These are phyloP conservation scores for Sarocladium kiliense DNA, from an alignment of 2,329 filamentous ascomycete species.

Conservation along the genomic window DNA sequence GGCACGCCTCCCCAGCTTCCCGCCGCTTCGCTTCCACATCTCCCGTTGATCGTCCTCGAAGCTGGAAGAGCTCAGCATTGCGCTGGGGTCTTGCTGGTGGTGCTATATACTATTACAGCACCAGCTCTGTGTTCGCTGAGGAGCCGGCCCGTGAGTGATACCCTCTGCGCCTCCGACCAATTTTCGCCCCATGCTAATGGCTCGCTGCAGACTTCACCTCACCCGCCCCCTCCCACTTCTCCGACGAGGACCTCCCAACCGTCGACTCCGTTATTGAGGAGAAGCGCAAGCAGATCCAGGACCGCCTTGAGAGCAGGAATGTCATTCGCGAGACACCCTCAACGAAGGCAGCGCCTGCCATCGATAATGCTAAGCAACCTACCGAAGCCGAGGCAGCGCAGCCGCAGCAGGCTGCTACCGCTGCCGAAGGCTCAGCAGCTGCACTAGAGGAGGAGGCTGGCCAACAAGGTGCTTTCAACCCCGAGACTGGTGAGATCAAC, in stretches of 20 bases:
- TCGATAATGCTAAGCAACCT: conserved; percentile 10
- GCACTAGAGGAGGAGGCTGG: conserved; percentile 73
- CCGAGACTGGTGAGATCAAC: conserved; percentile 98
- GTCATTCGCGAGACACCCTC: conserved; percentile 15
- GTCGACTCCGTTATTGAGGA: conserved; percentile 63
- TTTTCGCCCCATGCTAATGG: conserved; percentile 9
- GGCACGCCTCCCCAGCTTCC: conserved; percentile 27
- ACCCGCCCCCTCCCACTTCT: conserved; percentile 44
- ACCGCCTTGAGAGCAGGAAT: conserved; percentile 23
- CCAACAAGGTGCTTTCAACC: conserved; percentile 92
- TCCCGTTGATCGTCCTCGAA: conserved; percentile 62
- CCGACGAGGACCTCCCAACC: conserved; percentile 55
- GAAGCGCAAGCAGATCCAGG: conserved; percentile 46
- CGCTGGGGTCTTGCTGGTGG: conserved; percentile 73
- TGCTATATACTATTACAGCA: conserved; percentile 91
- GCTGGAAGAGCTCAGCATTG: conserved; percentile 71
- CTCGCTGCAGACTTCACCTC: conserved; percentile 20
- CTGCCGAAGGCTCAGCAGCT: conserved; percentile 34
- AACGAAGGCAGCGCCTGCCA: conserved; percentile 10
- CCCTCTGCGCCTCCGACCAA: too few relatives aligned
- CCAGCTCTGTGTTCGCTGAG: conserved; percentile 80
- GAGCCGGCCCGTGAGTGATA: conserved; percentile 63
- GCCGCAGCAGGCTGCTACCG: conserved; percentile 19
- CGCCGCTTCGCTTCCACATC: conserved; percentile 53
- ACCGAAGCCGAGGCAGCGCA: conserved; percentile 9